Percentiles rank a stretch among this genome's conserved stretches.
Conservation (phyloP, 176 grass and related monocot genomes). For the Eragrostis nindensis region DNA sequence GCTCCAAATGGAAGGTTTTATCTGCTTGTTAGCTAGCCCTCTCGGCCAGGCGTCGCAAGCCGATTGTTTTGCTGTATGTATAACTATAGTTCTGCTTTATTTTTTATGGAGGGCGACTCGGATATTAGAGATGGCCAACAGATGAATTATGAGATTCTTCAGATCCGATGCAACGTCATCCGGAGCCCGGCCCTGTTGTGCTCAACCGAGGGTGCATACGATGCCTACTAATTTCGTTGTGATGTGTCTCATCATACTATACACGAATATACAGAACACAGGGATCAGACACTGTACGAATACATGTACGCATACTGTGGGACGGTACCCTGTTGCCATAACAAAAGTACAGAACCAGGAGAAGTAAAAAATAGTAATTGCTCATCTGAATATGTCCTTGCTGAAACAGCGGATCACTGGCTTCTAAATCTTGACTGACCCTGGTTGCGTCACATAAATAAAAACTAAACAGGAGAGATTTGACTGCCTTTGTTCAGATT, state of each 20-base stretch:
- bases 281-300: conserved; percentile 12
- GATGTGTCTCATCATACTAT: conserved; percentile 31
- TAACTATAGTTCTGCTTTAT: neutral
- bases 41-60: neutral
- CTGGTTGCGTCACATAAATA: neutral
- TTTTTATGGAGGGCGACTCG: neutral
- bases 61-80: conserved; percentile 4
- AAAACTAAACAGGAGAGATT: conserved; percentile 13
- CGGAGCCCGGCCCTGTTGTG: conserved; percentile 3
- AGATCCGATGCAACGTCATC: conserved; percentile 16
- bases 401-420: neutral
- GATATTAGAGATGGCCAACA: conserved; percentile 12
- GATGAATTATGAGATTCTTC: conserved; percentile 25
- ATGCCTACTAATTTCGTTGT: neutral
- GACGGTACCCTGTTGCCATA: neutral
- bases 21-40: neutral
- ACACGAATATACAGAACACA: conserved; percentile 7
- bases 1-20: conserved; percentile 54
- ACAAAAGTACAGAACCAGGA: neutral
- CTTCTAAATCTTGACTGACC: conserved; percentile 4
- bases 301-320: conserved; percentile 3
- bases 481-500: conserved; percentile 30
- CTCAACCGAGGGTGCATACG: conserved; percentile 5
- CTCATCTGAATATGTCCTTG: neutral
- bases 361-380: neutral